Evolutionary conservation across 306 rosid genomes (phyloP).

Genomic region (Sphenostylis stenocarpa): DNA sequence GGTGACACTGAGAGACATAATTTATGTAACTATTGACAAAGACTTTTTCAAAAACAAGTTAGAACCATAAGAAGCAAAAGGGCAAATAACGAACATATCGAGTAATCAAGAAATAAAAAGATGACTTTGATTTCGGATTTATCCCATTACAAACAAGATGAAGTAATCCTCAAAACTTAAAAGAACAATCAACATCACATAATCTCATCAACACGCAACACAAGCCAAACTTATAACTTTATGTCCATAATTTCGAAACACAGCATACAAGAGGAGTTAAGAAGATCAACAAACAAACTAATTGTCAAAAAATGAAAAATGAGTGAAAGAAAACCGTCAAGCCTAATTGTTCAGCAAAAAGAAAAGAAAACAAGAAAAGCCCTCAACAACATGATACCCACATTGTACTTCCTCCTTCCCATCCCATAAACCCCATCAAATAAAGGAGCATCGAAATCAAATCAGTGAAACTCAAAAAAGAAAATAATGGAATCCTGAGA

Average conservation of each 20-base stretch:
- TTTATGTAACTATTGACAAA: conserved; percentile 13
- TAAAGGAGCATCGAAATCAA: neutral
- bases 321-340: neutral
- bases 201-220: conserved; percentile 10
- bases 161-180: neutral
- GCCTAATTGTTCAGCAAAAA: neutral
- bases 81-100: neutral
- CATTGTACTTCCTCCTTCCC: conserved; percentile 3
- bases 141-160: neutral
- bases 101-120: conserved; percentile 9
- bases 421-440: conserved; percentile 12
- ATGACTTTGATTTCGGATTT: neutral
- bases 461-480: neutral
- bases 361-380: neutral
- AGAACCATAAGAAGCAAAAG: neutral
- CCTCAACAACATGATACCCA: neutral
- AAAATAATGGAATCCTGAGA: neutral
- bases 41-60: conserved; percentile 16
- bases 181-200: conserved; percentile 22
- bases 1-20: neutral
- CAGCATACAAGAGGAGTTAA: neutral
- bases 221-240: neutral
- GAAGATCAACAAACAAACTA: neutral
- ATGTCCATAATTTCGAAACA: neutral
- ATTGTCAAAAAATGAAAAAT: neutral